Conservation (phyloP, 1,284 basidiomycete species). For the Sanghuangporus weigelae region DNA sequence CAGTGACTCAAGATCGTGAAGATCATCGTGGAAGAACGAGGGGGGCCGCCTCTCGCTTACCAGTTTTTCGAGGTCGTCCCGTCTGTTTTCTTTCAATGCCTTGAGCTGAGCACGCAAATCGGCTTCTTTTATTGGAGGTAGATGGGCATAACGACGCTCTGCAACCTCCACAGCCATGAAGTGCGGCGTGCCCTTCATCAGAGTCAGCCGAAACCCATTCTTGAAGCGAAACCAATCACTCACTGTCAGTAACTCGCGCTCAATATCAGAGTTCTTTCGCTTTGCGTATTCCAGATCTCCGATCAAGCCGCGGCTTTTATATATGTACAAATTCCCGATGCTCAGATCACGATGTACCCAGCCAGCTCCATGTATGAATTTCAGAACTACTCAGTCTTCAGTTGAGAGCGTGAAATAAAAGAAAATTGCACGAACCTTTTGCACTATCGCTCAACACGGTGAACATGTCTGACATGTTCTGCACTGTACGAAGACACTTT, state of each 20-base stretch:
- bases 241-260: not conserved
- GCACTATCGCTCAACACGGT: not conserved
- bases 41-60: not conserved
- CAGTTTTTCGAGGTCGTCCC: not conserved
- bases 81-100: not conserved
- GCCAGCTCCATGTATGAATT: not conserved
- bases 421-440: not conserved
- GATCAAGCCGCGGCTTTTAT: not conserved
- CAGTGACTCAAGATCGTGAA: slow-evolving; percentile 2
- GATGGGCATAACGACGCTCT: not conserved
- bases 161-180: no score
- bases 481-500: no score
- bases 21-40: not conserved
- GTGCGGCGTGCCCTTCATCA: no score
- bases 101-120: not conserved
- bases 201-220: no score
- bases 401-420: not conserved
- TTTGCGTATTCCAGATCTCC: slow-evolving; percentile 8
- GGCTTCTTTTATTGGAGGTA: not conserved
- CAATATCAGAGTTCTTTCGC: not conserved
- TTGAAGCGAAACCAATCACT: not conserved
- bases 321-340: not conserved
- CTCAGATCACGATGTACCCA: slow-evolving; percentile 4
- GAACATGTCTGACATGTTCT: not conserved
- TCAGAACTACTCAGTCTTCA: not conserved